Conservation (phyloP, 2,329 filamentous ascomycete genomes). For the Phoma sp. region DNA sequence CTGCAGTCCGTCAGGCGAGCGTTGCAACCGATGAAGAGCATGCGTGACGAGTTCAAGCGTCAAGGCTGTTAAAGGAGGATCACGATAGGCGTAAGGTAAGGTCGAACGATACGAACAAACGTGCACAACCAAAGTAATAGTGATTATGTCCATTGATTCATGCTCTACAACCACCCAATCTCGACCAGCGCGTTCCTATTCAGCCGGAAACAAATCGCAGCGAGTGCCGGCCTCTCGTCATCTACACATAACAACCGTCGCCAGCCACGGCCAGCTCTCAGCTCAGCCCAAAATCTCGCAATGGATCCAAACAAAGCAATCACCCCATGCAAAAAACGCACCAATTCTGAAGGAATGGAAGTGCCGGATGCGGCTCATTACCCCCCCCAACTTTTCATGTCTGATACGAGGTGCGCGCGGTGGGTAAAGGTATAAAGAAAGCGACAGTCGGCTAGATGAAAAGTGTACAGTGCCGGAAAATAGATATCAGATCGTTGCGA, state of each 20-base stretch:
- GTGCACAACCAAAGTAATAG: neutral
- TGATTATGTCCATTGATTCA: constrained; percentile 18
- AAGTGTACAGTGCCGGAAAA: constrained; percentile 18
- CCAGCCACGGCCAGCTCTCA: constrained; percentile 7
- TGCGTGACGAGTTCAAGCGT: too few relatives aligned
- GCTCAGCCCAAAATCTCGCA: constrained; percentile 2
- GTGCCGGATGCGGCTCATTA: constrained; percentile 34
- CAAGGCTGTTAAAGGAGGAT: too few relatives aligned
- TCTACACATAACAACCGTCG: constrained; percentile 14
- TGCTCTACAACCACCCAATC: constrained; percentile 20
- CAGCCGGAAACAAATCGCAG: constrained; percentile 14
- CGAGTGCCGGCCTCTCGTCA: constrained; percentile 11
- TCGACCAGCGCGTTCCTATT: constrained; percentile 20
- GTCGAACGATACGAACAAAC: too few relatives aligned
- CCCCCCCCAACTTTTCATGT: constrained; percentile 34
- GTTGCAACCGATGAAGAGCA: too few relatives aligned
- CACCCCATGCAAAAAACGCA: constrained; percentile 9
- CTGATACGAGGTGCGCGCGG: constrained; percentile 29
- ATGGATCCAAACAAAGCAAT: constrained; percentile 14
- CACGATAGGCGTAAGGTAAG: neutral
- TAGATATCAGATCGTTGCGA: constrained; percentile 13
- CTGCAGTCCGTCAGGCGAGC: neutral
- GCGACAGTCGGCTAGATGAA: constrained; percentile 19
- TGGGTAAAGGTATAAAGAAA: constrained; percentile 20
- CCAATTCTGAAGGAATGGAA: constrained; percentile 6